Evolutionary conservation across 768 basidiomycete species (phyloP), one percentile per base, ranked within the genome.

Genomic region (Boletus reticuloceps): DNA sequence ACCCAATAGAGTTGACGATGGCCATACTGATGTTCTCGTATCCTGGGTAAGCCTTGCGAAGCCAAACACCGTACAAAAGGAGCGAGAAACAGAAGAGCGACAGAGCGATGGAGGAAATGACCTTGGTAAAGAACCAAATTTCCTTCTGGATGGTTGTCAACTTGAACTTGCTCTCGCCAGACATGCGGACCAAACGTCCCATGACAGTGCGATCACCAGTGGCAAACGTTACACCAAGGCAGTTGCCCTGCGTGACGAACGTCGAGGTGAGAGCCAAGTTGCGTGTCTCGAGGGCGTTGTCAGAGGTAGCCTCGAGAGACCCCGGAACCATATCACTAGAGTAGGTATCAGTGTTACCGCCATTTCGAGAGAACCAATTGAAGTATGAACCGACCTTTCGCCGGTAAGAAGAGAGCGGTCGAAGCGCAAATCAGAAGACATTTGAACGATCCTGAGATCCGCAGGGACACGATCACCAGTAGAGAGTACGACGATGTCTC

Each of bases 401-500:
- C 78, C 79, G 5, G 83, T 84, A 34, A 84, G 73, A 34, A 83
- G 74, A 2, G 81, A 75, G 11, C 81, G 74, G 53, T 84, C 82
- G 44, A 83, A 74, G 32, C 75, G 74, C 53, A 83, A 68, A 57
- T 83, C 83, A 6, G 75, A 74, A 1, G 80, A 79, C 55, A 76
- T 76, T 13, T 79, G 65, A 38, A 83, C 75, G 10, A 86, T 72
- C 25, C 84, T 77, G 29, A 84, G 69, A 59, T 86, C 85, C 0
- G 84, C 82, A 7, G 83, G 83, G 6, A 84, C 74, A 12, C 83
- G 76, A 58, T 84, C 80, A 17, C 82, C 82, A 3, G 82, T 77
- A 31, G 72, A 64, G 61, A 84, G 80, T 4, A 74, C 73, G 51
- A 83, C 74, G 34, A 84, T 67, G 58, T 84, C 82, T 12, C 82